Evolutionary conservation across 805 yeast species (phyloP).

Genomic region (Cyberlindnera galapagoensis): DNA sequence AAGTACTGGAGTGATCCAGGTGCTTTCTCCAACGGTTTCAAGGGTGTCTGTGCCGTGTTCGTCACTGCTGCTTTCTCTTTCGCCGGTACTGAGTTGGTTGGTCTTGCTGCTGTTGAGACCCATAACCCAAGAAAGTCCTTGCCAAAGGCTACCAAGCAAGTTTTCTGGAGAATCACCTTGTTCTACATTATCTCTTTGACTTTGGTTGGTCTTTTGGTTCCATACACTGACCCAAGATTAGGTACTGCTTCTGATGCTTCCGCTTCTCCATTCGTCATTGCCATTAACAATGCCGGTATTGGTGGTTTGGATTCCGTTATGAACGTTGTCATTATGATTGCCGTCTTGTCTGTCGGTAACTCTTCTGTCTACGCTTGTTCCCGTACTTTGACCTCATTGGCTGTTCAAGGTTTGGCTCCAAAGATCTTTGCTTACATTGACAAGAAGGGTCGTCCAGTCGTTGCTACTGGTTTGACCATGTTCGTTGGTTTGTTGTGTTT

Average conservation of each 20-base stretch:
- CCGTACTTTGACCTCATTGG: conserved; percentile 46
- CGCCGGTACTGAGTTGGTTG: conserved; percentile 59
- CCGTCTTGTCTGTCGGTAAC: conserved; percentile 44
- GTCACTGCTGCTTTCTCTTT: conserved; percentile 65
- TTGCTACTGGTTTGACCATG: conserved; percentile 36
- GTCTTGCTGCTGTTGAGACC: conserved; percentile 44
- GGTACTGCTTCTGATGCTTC: conserved; percentile 50
- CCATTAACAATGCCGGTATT: conserved; percentile 57
- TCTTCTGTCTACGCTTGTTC: conserved; percentile 52
- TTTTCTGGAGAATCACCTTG: conserved; percentile 67
- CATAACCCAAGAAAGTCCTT: conserved; percentile 39
- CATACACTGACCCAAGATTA: conserved; percentile 45
- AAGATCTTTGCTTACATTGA: conserved; percentile 39
- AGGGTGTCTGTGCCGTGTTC: conserved; percentile 49
- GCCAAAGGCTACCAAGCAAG: conserved; percentile 45
- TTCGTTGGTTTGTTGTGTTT: conserved; percentile 52
- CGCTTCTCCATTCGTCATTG: conserved; percentile 79
- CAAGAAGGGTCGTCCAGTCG: conserved; percentile 47
- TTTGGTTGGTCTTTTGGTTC: conserved; percentile 65
- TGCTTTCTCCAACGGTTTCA: conserved; percentile 51
- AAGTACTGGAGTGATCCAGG: conserved; percentile 50
- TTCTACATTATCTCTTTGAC: conserved; percentile 58
- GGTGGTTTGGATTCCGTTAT: conserved; percentile 52
- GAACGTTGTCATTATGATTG: conserved; percentile 54
- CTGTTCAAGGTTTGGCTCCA: conserved; percentile 48